Percentiles rank a stretch among this genome's conserved stretches.
These are phyloP conservation scores for Candolleomyces eurysporus DNA, from an alignment of 768 basidiomycete genomes.

Conservation along the genomic window DNA sequence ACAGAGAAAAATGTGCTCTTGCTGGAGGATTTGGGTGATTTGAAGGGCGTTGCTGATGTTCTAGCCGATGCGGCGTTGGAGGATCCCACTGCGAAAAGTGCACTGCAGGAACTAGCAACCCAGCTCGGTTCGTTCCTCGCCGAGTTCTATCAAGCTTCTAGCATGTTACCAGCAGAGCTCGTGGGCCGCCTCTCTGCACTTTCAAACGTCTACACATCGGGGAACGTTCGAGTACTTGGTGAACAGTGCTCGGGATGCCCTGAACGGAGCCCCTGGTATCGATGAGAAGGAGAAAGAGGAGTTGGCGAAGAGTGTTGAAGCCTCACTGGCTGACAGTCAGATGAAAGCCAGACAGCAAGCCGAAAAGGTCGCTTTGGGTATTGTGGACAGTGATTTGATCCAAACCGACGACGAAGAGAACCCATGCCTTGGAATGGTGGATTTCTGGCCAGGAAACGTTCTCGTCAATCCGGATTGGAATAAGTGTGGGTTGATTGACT, in stretches of 20 bases:
- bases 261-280: conserved; percentile 5
- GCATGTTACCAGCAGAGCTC: conserved; percentile 8
- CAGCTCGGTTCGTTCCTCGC: conserved; percentile 16
- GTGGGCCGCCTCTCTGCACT: conserved; percentile 5
- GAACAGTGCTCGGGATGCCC: conserved; percentile 9
- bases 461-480: conserved; percentile 17
- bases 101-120: conserved; percentile 5
- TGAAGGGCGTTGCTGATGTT: conserved; percentile 15
- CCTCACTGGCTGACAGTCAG: not conserved
- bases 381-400: not conserved
- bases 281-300: conserved; percentile 12
- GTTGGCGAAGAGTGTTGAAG: not conserved
- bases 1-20: conserved; percentile 19
- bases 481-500: conserved; percentile 27
- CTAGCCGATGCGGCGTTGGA: no score
- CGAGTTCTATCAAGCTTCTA: conserved; percentile 13
- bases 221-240: conserved; percentile 10
- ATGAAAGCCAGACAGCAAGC: not conserved
- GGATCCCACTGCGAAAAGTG: no score
- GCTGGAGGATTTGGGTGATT: conserved; percentile 21
- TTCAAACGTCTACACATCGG: not conserved
- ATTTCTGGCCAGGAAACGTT: conserved; percentile 33
- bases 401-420: conserved; percentile 8
- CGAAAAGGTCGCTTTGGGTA: not conserved
- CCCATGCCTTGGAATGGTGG: conserved; percentile 27